These are phyloP conservation scores for Moricandia moricandioides DNA, from an alignment of 345 rosid genomes.

Conservation along the genomic window DNA sequence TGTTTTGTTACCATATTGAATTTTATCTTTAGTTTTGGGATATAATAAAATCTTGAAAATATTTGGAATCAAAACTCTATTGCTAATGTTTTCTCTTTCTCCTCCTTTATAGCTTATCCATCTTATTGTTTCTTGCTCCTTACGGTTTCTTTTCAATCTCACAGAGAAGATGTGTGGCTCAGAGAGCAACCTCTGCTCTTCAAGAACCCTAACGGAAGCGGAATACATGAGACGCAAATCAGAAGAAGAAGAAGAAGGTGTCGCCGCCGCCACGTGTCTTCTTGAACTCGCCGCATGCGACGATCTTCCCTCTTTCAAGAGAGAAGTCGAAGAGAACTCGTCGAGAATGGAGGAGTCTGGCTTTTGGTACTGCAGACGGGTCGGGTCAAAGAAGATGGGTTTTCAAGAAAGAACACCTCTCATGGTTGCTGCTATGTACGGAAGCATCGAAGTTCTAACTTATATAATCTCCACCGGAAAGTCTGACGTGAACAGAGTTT, in stretches of 20 bases:
- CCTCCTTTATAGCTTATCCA: background rate
- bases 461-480: conserved; percentile 53
- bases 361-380: conserved; percentile 75
- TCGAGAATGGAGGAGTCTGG: conserved; percentile 50
- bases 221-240: conserved; percentile 38
- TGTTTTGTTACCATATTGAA: background rate
- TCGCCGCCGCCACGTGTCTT: conserved; percentile 44
- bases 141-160: conserved; percentile 18
- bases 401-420: conserved; percentile 80
- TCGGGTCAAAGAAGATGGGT: conserved; percentile 82
- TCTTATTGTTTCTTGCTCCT: conserved; percentile 13
- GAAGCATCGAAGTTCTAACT: conserved; percentile 57
- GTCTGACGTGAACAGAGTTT: conserved; percentile 60
- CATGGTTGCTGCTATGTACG: conserved; percentile 81
- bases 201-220: conserved; percentile 48
- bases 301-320: conserved; percentile 54
- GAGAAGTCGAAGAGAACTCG: conserved; percentile 50
- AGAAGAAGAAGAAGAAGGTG: conserved; percentile 6
- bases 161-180: conserved; percentile 69
- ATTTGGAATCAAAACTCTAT: background rate
- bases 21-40: background rate
- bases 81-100: background rate
- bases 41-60: background rate
- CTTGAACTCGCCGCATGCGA: conserved; percentile 79
- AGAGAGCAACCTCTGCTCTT: conserved; percentile 38